Evolutionary conservation across 257 asterid genomes (phyloP).

Genomic region (Leonotis leonurus): DNA sequence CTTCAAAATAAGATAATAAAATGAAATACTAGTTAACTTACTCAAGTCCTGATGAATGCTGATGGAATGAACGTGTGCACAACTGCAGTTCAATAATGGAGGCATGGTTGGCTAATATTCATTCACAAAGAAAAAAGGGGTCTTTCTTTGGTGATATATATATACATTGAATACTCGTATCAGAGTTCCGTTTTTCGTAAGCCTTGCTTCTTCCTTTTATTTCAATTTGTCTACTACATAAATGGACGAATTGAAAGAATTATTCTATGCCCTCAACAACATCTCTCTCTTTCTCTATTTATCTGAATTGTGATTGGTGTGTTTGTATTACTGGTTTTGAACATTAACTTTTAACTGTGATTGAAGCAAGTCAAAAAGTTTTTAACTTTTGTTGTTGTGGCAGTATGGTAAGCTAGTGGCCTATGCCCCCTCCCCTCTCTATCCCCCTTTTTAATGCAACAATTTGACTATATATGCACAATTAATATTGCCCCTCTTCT

Average conservation of each 20-base stretch:
- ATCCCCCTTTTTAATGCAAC: constrained; percentile 11
- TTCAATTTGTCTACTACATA: constrained; percentile 47
- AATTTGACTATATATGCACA: constrained; percentile 2
- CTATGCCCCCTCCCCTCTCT: constrained; percentile 2
- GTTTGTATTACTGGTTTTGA: background rate
- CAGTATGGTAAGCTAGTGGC: constrained; percentile 12
- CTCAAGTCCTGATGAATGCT: background rate
- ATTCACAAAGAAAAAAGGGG: too few relatives aligned
- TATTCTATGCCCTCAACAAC: background rate
- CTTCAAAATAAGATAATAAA: background rate
- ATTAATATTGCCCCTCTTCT: background rate
- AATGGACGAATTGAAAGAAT: background rate
- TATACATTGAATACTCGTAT: constrained; percentile 26
- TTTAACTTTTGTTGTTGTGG: constrained; percentile 13
- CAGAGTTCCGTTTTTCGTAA: constrained; percentile 35
- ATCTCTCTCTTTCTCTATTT: too few relatives aligned
- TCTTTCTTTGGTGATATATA: too few relatives aligned
- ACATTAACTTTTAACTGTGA: constrained; percentile 13
- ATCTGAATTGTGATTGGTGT: too few relatives aligned
- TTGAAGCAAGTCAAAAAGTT: constrained; percentile 4
- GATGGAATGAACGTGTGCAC: constrained; percentile 33
- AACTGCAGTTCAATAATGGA: constrained; percentile 31
- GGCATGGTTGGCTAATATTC: too few relatives aligned
- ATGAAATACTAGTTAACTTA: background rate
- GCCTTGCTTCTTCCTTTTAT: constrained; percentile 36